Evolutionary conservation across 1,284 basidiomycete species (phyloP).

Genomic region (Earliella scabrosa): DNA sequence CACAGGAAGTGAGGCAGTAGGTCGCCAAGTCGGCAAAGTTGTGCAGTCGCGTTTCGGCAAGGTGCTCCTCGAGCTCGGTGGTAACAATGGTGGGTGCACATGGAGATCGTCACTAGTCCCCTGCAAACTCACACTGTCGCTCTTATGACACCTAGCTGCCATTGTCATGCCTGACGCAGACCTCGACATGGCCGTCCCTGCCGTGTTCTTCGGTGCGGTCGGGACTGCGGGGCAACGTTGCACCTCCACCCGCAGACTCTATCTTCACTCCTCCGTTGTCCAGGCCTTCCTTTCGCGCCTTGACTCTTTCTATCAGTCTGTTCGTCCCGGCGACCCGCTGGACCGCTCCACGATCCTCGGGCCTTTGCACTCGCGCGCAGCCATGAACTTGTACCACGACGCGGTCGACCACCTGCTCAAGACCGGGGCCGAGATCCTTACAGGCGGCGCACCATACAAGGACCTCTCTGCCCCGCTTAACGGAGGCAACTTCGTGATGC

Average conservation of each 20-base stretch:
- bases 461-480: slow-evolving; percentile 48
- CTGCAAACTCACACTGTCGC: too few relatives aligned
- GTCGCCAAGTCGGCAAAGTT: slow-evolving; percentile 79
- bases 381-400: slow-evolving; percentile 67
- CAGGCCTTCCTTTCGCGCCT: slow-evolving; percentile 77
- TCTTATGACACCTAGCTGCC: slow-evolving; percentile 56
- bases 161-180: slow-evolving; percentile 95
- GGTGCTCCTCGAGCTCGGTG: slow-evolving; percentile 90
- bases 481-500: slow-evolving; percentile 87
- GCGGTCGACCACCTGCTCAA: slow-evolving; percentile 69
- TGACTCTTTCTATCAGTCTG: slow-evolving; percentile 69
- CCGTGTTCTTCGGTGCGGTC: slow-evolving; percentile 92
- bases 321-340: slow-evolving; percentile 85
- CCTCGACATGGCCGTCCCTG: slow-evolving; percentile 84
- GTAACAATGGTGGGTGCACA: slow-evolving; percentile 79
- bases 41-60: slow-evolving; percentile 87
- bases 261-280: slow-evolving; percentile 84
- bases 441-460: slow-evolving; percentile 64
- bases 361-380: slow-evolving; percentile 78
- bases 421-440: slow-evolving; percentile 77
- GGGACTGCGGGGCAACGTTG: slow-evolving; percentile 96
- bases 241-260: slow-evolving; percentile 90
- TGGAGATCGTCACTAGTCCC: too few relatives aligned
- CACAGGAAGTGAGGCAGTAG: slow-evolving; percentile 91
- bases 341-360: slow-evolving; percentile 77